Evolutionary conservation across 208 protist genomes (phyloP), one percentile per base, ranked within the genome.

Genomic region (Acanthamoeba comandoni): DNA sequence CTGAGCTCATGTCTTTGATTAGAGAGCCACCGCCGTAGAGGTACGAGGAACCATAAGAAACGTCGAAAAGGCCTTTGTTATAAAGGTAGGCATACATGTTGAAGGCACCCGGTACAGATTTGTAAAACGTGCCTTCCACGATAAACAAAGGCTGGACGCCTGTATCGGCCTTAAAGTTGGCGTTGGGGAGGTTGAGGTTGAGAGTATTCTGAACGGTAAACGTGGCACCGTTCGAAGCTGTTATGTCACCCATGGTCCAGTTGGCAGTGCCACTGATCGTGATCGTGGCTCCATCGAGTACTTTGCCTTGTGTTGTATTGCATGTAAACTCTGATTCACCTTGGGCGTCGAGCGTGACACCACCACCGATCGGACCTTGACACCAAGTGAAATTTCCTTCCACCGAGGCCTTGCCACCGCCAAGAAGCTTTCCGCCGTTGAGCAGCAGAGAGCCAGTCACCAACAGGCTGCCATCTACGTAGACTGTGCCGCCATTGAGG

Each of bases 1-100:
- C 77, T 17, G 77, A 70, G 29, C 22, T 69, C 57, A 87, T 49
- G 13, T n/a, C 12, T 19, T 39, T 31, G 31, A 31, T 31, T 35
- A 87, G 26, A 60, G 77, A 48, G 15, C 77, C 77, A 60, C 77
- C 77, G 55, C 77, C 77, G 55, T 87, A 49, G 55, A 87, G 77
- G 77, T 87, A 69, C 35, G 77, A 55, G 29, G 69, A 53, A 60
- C 77, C 77, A 60, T 87, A 87, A 60, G 57, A 55, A 60, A 31
- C 39, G 57, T 87, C 77, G 55, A 87, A 87, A 22, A 87, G 77
- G 35, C 77, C 77, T 60, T 69, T 53, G 31, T 87, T 64, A 26
- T 87, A 87, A 22, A 87, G 77, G 77, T 87, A 87, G 53, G 77
- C 77, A 60, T 87, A 87, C 77, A 87, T 87, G 77, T 87, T 87